A percentile compares a stretch with the other conserved stretches of the same genome.
These are phyloP conservation scores for Penicillium hordei DNA, from an alignment of 2,329 filamentous ascomycete genomes.

Conservation along the genomic window DNA sequence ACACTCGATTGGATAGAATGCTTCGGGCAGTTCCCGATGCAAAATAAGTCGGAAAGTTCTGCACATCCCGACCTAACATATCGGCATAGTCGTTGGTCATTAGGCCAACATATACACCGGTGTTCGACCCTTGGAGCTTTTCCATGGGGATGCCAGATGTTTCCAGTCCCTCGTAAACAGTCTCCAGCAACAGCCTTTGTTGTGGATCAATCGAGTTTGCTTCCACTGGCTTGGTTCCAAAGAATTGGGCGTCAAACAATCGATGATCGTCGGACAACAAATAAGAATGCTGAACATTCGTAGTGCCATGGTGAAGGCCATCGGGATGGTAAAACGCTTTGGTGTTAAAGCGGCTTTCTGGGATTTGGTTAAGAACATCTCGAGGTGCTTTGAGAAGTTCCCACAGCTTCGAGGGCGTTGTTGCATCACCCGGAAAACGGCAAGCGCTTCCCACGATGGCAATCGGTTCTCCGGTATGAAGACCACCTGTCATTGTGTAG, in stretches of 20 bases:
- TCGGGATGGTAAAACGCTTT: conserved; percentile 27
- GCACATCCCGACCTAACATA: conserved; percentile 23
- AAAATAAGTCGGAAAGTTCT: conserved; percentile 25
- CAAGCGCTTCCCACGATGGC: conserved; percentile 31
- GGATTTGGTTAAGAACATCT: conserved; percentile 24
- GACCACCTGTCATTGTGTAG: conserved; percentile 17
- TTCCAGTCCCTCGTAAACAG: conserved; percentile 29
- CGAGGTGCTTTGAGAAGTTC: conserved; percentile 26
- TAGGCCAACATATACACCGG: conserved; percentile 28
- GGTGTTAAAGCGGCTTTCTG: conserved; percentile 24
- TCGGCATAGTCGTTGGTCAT: conserved; percentile 32
- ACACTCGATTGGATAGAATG: conserved; percentile 43
- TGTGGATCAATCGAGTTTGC: conserved; percentile 35
- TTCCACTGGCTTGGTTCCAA: conserved; percentile 28
- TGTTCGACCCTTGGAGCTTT: conserved; percentile 26
- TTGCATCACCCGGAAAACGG: conserved; percentile 27
- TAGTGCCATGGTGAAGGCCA: conserved; percentile 25
- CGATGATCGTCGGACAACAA: conserved; percentile 25
- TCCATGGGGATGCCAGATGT: conserved; percentile 26
- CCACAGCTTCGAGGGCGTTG: conserved; percentile 27
- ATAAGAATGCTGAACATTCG: conserved; percentile 29
- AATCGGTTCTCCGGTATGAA: conserved; percentile 21
- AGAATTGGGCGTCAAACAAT: conserved; percentile 30
- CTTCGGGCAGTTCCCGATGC: conserved; percentile 38
- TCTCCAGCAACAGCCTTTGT: conserved; percentile 28